Percentiles rank a stretch among this genome's conserved stretches.
Evolutionary conservation across 345 rosid species (phyloP).

Genomic region (Anacardium occidentale): DNA sequence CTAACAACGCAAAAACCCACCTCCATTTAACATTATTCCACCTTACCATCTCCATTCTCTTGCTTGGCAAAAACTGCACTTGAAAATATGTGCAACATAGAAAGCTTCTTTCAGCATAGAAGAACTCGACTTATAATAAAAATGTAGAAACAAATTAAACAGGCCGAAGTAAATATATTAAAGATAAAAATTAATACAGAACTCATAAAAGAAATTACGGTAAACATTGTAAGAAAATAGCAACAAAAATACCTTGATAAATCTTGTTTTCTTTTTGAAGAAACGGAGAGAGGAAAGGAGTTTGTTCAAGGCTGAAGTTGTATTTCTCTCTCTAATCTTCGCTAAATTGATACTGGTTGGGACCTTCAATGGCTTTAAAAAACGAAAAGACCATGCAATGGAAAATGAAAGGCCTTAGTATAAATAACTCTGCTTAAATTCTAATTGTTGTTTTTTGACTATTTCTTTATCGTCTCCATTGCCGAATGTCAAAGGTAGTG

Average conservation of each 20-base stretch:
- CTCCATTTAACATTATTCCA: conserved; percentile 9
- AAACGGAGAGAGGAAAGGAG: not conserved
- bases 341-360: not conserved
- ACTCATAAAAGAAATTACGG: not conserved
- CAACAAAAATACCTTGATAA: not conserved
- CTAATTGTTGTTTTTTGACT: conserved; percentile 1
- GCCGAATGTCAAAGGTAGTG: conserved; percentile 1
- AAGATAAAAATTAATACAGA: not conserved
- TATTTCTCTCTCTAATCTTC: not conserved
- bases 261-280: no score
- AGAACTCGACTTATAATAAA: not conserved
- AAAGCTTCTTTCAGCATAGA: not conserved
- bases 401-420: conserved; percentile 6
- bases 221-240: not conserved
- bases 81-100: not conserved
- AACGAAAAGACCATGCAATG: conserved; percentile 12
- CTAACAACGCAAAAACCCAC: not conserved
- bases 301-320: not conserved
- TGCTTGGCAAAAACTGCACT: conserved; percentile 8
- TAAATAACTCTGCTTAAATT: not conserved
- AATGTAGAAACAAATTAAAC: not conserved
- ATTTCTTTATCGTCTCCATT: not conserved
- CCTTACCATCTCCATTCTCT: conserved; percentile 16
- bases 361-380: not conserved
- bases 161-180: not conserved